phyloP scores from a whole-genome alignment of 2,329 filamentous ascomycete species.

The Fusarium nanum region DNA sequence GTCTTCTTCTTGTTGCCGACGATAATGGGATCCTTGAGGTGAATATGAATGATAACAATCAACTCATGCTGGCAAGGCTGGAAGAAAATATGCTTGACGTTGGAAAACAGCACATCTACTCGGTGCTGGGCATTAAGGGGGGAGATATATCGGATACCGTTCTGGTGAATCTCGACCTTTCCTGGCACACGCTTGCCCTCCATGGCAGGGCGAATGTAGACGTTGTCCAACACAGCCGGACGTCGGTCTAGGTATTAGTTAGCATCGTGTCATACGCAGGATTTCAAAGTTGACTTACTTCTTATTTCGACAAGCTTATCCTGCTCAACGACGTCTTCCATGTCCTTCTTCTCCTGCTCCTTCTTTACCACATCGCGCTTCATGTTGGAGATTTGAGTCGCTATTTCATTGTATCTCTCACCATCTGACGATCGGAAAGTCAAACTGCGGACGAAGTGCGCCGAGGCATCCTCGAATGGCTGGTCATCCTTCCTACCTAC shows the following conservation, averaged over 20 bases:
- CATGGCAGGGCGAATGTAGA: constrained; percentile 94
- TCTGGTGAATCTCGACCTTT: constrained; percentile 97
- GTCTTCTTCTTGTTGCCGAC: constrained; percentile 98
- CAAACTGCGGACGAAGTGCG: constrained; percentile 94
- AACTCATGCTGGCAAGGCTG: constrained; percentile 96
- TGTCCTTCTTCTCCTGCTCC: constrained; percentile 98
- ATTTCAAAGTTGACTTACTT: constrained; percentile 67
- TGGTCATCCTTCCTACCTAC: constrained; percentile 97
- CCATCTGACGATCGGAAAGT: constrained; percentile 94
- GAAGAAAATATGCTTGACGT: constrained; percentile 98
- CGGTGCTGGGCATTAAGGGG: constrained; percentile 82
- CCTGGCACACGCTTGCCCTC: constrained; percentile 97
- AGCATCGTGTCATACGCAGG: constrained; percentile 46
- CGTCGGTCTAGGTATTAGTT: constrained; percentile 77
- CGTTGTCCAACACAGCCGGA: constrained; percentile 89
- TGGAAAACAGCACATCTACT: constrained; percentile 96
- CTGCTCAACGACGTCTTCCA: constrained; percentile 99
- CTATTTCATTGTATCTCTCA: constrained; percentile 88
- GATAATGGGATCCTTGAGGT: constrained; percentile 97
- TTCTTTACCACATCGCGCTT: constrained; percentile 92
- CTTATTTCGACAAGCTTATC: constrained; percentile 96
- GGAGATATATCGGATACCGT: constrained; percentile 95
- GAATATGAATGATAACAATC: constrained; percentile 97
- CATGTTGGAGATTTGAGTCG: constrained; percentile 93
- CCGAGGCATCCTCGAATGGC: constrained; percentile 94